Base-by-base conservation (phyloP, 2,329 filamentous ascomycete genomes). In the Parastagonospora avenae region DNA sequence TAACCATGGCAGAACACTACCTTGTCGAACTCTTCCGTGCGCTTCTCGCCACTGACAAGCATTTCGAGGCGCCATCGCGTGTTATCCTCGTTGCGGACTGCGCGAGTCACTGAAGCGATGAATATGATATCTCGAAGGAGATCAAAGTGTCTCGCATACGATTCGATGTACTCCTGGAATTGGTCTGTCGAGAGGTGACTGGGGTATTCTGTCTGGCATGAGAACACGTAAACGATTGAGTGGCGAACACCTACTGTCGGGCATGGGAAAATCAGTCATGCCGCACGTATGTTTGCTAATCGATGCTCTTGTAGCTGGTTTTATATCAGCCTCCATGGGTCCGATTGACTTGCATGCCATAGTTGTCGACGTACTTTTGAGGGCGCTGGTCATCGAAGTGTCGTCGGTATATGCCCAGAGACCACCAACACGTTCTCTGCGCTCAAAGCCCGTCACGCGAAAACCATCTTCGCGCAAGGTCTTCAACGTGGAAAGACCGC, bases 391-490 rank as follows among this genome's bases (percentile, higher is more conserved):
- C 35, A 59, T 46, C 1, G 32, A 38, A 38, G 43, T 14, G 42
- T 79, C 73, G 0, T 73, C 64, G 1, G 73, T 72, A 50, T 74
- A 77, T 2, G 73, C 72, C 77, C 77, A 80, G 2, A 80, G 62
- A 0, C 76, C 77, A n/a, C 77, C 77, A 12, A 78, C 73, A 35
- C 71, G 67, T 9, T 56, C 54, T n/a, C 75, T 62, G 15, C 72
- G 65, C 60, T 79, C 76, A 44, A 70, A 78, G 1, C 67, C 60
- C 1, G 72, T 75, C 3, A 72, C 76, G n/a, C 70, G 60, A 53
- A 79, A 79, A 1, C 76, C 77, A 63, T 77, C 76, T 48, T 78
- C 76, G 9, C 68, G 67, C 8, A 79, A 62, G 2, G 71, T 74
- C 59, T 80, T 79, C 29, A 60, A 37, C 46, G 52, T 54, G 2